Percentiles rank a stretch among this genome's conserved stretches.
These are phyloP conservation scores for Oxytropis ochrocephala DNA, from an alignment of 306 rosid species.

Conservation along the genomic window DNA sequence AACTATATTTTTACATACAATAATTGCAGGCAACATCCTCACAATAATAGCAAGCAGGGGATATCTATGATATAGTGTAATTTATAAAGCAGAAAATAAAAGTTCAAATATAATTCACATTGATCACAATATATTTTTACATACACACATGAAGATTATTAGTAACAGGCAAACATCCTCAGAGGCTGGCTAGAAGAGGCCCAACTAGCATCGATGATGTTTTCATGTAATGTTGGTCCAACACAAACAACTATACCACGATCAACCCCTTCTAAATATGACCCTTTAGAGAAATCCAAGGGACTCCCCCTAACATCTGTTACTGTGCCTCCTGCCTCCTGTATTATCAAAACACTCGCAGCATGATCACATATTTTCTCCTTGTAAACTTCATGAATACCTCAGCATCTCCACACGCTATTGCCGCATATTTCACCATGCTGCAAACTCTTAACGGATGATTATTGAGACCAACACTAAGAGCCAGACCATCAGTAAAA, in stretches of 20 bases:
- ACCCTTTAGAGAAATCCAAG: conserved; percentile 67
- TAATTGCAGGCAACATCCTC: too few relatives aligned
- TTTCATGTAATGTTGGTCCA: conserved; percentile 68
- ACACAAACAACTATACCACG: conserved; percentile 83
- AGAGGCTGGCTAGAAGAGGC: conserved; percentile 76
- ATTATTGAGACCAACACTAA: conserved; percentile 76
- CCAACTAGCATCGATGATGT: conserved; percentile 71
- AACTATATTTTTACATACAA: too few relatives aligned
- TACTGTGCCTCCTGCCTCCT: conserved; percentile 91
- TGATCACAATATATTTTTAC: not conserved
- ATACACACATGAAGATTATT: not conserved
- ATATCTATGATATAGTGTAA: not conserved
- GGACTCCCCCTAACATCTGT: conserved; percentile 76
- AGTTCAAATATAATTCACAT: conserved; percentile 6
- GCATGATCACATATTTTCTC: conserved; percentile 99
- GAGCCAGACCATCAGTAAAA: conserved; percentile 80
- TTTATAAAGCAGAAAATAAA: not conserved
- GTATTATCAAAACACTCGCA: conserved; percentile 74
- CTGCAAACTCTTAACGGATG: conserved; percentile 59
- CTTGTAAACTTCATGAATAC: conserved; percentile 85
- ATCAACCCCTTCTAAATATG: conserved; percentile 70
- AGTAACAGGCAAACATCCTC: conserved; percentile 13
- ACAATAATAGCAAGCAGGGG: too few relatives aligned
- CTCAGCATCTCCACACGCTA: conserved; percentile 95
- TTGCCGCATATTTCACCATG: conserved; percentile 81